Evolutionary conservation across 352 stramenopile genomes (phyloP).

Genomic region (Pythium periplocum): DNA sequence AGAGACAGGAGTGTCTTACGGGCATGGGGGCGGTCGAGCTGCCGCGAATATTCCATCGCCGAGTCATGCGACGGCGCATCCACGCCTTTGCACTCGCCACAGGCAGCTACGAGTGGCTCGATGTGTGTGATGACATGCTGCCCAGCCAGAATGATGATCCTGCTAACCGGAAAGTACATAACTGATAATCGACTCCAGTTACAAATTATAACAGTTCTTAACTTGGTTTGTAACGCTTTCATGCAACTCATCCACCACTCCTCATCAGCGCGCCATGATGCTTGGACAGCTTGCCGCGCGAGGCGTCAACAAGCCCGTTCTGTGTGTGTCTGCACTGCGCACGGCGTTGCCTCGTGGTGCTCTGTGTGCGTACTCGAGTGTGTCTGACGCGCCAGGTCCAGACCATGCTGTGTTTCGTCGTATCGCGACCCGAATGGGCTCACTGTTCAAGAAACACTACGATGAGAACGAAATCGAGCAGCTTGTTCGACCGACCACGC

Average conservation of each 20-base stretch:
- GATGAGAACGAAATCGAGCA: constrained; percentile 2
- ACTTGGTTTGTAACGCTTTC: too few relatives aligned
- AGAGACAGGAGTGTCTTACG: constrained; percentile 26
- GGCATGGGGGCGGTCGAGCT: constrained; percentile 29
- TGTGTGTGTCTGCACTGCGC: too few relatives aligned
- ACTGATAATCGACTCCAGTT: neutral
- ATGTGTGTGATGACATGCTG: constrained; percentile 3
- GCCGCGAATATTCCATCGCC: constrained; percentile 22
- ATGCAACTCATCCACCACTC: too few relatives aligned
- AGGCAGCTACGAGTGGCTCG: constrained; percentile 10
- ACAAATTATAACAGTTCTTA: neutral
- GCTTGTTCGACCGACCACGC: neutral
- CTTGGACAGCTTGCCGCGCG: too few relatives aligned
- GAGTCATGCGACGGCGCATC: constrained; percentile 28
- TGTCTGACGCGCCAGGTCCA: too few relatives aligned
- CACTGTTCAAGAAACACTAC: neutral
- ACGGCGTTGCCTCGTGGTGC: too few relatives aligned
- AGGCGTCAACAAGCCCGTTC: too few relatives aligned
- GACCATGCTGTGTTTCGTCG: too few relatives aligned
- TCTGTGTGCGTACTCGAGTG: too few relatives aligned
- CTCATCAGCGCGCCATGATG: too few relatives aligned
- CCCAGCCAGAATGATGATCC: too few relatives aligned
- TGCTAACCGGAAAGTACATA: too few relatives aligned
- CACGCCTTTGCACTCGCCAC: constrained; percentile 25
- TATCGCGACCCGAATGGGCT: constrained; percentile 2